Base-by-base conservation (phyloP, 2,329 filamentous ascomycete species). In the Trichoderma simmonsii region DNA sequence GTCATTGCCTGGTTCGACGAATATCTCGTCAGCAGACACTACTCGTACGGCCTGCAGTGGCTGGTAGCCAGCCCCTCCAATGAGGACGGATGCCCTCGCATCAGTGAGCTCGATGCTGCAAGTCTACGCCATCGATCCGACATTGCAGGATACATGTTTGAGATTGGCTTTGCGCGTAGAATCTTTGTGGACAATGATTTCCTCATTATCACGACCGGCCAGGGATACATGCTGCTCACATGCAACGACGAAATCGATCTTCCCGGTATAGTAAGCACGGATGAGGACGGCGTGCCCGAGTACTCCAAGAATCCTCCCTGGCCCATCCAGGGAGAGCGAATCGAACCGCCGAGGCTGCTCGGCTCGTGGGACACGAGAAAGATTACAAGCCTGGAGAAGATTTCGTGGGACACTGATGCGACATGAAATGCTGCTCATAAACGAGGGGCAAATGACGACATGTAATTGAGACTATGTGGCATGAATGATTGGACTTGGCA, bases 1-100 rank as follows among this genome's bases (percentile, higher is more conserved):
- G n/a, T 73, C 56, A 73, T 73, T 14, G 34, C 68, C 18, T 73
- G 71, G 71, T 73, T 71, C n/a, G 71, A 73, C 61, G 71, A 73
- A 28, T 73, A 73, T 14, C 71, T 73, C 30, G 67, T 73, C 21
- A 70, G 67, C 57, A 30, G 61, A 18, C 61, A 71, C 21, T 73
- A 73, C n/a, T 59, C 68, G 6, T 71, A 73, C 48, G 54, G 71
- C 7, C 67, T 73, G 61, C 36, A 73, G 43, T 73, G 68, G 67
- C 62, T 73, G 21, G 62, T 62, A 18, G 39, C 63, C 2, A 67
- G 32, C 18, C 60, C 56, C 30, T 14, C 61, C 8, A 28, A 65
- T 2, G 68, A 64, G 6, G 39, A 56, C 14, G 54, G 61, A 39
- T 70, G 71, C 11, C 30, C 62, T 6, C 68, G 62, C 48, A 66